A percentile compares a stretch with the other conserved stretches of the same genome.
phyloP scores from a whole-genome alignment of 106 monocot species.

The Alisma plantagoaquatica region DNA sequence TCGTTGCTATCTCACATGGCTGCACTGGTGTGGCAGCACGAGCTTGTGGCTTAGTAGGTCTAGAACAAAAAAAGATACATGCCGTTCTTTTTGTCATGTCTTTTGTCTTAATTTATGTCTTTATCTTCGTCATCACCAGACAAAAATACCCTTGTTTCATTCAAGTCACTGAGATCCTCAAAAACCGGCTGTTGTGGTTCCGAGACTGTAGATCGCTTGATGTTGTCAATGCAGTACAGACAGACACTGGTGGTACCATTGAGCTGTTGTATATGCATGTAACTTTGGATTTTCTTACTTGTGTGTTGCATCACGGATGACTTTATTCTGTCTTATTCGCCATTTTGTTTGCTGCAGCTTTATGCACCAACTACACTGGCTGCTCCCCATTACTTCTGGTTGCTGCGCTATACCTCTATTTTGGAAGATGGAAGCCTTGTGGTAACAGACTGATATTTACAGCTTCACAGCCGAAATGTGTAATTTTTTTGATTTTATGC shows the following conservation, averaged over 20 bases:
- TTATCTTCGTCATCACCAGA: no score
- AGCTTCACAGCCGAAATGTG: neutral
- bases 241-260: constrained; percentile 51
- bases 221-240: constrained; percentile 38
- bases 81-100: neutral
- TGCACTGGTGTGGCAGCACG: constrained; percentile 82
- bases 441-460: constrained; percentile 17
- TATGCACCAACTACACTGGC: constrained; percentile 70
- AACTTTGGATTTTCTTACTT: neutral
- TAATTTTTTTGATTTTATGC: neutral
- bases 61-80: constrained; percentile 49
- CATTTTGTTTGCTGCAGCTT: constrained; percentile 20
- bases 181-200: constrained; percentile 50
- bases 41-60: constrained; percentile 55
- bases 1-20: constrained; percentile 70
- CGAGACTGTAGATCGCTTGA: constrained; percentile 60
- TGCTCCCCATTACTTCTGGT: constrained; percentile 69
- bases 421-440: constrained; percentile 72
- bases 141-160: neutral
- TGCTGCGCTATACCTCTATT: constrained; percentile 54
- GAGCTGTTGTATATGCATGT: constrained; percentile 83
- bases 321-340: neutral
- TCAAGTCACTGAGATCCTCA: constrained; percentile 63
- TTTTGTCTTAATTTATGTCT: neutral
- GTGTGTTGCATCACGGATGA: neutral